Conservation (phyloP, 208 protist species). For the Trypanosoma vivax region DNA sequence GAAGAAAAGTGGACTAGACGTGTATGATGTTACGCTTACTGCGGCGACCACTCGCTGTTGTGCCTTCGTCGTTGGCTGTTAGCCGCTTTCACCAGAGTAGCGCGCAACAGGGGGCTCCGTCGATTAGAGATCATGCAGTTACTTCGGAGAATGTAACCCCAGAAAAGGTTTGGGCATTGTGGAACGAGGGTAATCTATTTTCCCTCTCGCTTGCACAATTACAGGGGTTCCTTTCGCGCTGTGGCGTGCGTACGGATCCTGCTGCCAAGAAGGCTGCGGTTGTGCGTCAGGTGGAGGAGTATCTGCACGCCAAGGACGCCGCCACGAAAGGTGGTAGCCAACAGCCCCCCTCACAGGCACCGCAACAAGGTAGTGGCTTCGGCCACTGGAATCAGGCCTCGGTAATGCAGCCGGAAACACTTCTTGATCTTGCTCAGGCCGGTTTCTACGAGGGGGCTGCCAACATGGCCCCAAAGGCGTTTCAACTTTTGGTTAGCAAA, state of each 20-base stretch:
- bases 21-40: conserved; percentile 17
- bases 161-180: conserved; percentile 79
- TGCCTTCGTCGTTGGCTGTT: background rate
- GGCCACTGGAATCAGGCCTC: conserved; percentile 41
- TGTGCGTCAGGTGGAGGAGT: conserved; percentile 82
- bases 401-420: conserved; percentile 58
- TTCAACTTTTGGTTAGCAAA: conserved; percentile 77
- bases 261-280: conserved; percentile 66
- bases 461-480: conserved; percentile 83
- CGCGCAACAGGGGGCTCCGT: conserved; percentile 2
- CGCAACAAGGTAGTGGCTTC: conserved; percentile 27
- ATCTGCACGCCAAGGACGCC: conserved; percentile 48
- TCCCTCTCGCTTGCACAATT: conserved; percentile 79
- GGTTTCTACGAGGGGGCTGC: conserved; percentile 81
- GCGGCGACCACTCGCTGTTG: conserved; percentile 2
- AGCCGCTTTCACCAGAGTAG: conserved; percentile 7
- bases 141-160: conserved; percentile 22
- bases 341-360: conserved; percentile 2
- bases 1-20: background rate
- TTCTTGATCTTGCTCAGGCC: conserved; percentile 80
- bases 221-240: conserved; percentile 52
- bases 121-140: background rate
- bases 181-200: conserved; percentile 91
- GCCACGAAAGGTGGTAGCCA: conserved; percentile 13
- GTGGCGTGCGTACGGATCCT: conserved; percentile 23